These are phyloP conservation scores for Hanseniaspora occidentalis DNA, from an alignment of 805 yeast genomes.

Conservation along the genomic window DNA sequence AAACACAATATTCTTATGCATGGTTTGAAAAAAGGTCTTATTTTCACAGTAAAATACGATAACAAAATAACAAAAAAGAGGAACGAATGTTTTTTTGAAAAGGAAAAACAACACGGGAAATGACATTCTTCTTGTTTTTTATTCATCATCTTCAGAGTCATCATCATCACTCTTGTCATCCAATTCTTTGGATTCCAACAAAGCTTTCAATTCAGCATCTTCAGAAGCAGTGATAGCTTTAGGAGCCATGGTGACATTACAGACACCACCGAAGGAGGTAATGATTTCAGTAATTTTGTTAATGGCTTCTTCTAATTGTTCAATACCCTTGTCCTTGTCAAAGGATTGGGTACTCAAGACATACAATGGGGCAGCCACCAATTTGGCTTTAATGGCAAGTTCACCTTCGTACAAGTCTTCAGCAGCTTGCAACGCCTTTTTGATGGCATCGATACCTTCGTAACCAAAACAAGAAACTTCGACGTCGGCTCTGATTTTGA, in stretches of 20 bases:
- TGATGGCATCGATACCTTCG: conserved; percentile 97
- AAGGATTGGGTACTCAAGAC: conserved; percentile 87
- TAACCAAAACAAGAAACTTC: conserved; percentile 95
- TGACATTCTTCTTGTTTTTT: conserved; percentile 4
- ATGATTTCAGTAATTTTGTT: conserved; percentile 61
- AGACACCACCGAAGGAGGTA: conserved; percentile 64
- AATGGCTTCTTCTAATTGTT: conserved; percentile 66
- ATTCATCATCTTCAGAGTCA: conserved; percentile 49
- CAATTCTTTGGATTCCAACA: conserved; percentile 84
- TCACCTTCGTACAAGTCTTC: conserved; percentile 74
- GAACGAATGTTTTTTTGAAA: neutral
- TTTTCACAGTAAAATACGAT: too few relatives aligned
- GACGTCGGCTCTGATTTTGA: conserved; percentile 95
- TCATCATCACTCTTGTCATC: conserved; percentile 79
- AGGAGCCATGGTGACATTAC: conserved; percentile 94
- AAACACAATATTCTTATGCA: too few relatives aligned
- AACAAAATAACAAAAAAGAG: neutral
- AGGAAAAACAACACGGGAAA: neutral
- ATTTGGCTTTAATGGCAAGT: conserved; percentile 81
- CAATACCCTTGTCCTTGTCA: conserved; percentile 83
- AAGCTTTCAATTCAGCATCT: conserved; percentile 93
- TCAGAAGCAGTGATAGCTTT: conserved; percentile 98
- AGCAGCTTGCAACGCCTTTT: conserved; percentile 75
- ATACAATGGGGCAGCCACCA: conserved; percentile 95
- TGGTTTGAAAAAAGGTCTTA: too few relatives aligned